Conservation (phyloP, 208 protist species). For the Trypanosoma congolense region DNA sequence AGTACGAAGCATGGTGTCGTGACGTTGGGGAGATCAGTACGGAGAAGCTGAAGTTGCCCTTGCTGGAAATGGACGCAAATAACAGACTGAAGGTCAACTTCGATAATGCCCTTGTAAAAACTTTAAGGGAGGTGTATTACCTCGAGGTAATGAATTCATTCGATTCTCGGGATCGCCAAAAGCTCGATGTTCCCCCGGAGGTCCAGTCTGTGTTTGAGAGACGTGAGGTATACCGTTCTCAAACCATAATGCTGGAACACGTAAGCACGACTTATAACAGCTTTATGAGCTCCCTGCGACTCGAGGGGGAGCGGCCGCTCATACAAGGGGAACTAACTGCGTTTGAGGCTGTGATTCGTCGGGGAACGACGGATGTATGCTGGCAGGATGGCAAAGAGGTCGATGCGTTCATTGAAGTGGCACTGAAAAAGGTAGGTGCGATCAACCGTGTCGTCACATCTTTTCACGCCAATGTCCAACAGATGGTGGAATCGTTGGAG, state of each 20-base stretch:
- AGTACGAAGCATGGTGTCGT: slow-evolving; percentile 86
- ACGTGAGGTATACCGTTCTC: slow-evolving; percentile 86
- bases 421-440: slow-evolving; percentile 75
- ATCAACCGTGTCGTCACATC: slow-evolving; percentile 82
- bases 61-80: slow-evolving; percentile 68
- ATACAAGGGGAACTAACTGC: slow-evolving; percentile 82
- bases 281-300: slow-evolving; percentile 82
- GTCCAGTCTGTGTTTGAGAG: slow-evolving; percentile 87
- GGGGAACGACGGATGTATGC: slow-evolving; percentile 66
- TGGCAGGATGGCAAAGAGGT: slow-evolving; percentile 89
- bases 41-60: slow-evolving; percentile 93
- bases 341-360: slow-evolving; percentile 80
- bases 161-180: slow-evolving; percentile 42
- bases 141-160: slow-evolving; percentile 91
- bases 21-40: slow-evolving; percentile 84
- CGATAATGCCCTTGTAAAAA: slow-evolving; percentile 92
- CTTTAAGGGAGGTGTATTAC: slow-evolving; percentile 96
- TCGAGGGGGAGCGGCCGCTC: slow-evolving; percentile 90
- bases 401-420: slow-evolving; percentile 88
- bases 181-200: slow-evolving; percentile 81
- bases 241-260: slow-evolving; percentile 91
- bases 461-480: slow-evolving; percentile 86
- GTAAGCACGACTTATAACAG: slow-evolving; percentile 93
- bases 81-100: slow-evolving; percentile 92
- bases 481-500: slow-evolving; percentile 73